Conservation (phyloP, 768 basidiomycete species). For the Kwoniella shandongensis region DNA sequence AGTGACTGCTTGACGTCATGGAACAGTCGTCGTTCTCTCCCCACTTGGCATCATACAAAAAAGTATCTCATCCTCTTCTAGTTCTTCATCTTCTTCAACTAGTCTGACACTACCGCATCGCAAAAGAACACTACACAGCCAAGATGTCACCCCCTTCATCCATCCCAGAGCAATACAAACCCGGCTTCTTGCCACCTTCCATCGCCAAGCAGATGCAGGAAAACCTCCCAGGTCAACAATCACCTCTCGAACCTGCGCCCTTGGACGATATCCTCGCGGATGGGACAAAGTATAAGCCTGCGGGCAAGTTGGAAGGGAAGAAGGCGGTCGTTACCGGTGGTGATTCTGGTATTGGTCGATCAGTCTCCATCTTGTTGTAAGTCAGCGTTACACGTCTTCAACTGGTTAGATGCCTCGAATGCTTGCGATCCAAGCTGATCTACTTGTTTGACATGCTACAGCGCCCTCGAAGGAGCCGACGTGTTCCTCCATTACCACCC, state of each 20-base stretch:
- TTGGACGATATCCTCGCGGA: constrained; percentile 57
- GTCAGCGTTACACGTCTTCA: constrained; percentile 11
- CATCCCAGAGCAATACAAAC: constrained; percentile 50
- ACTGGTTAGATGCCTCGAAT: no score
- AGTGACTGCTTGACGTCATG: no score
- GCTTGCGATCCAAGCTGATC: no score
- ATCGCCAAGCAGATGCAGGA: constrained; percentile 51
- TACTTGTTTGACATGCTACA: constrained; percentile 3
- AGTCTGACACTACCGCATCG: neutral
- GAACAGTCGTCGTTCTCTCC: no score
- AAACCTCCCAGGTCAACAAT: constrained; percentile 44
- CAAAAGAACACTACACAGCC: neutral
- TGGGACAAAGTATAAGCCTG: constrained; percentile 57
- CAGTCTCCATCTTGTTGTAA: constrained; percentile 54
- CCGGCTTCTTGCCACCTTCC: constrained; percentile 44
- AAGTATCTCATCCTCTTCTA: no score
- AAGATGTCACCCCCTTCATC: constrained; percentile 44
- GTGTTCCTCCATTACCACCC: constrained; percentile 37
- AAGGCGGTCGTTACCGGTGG: constrained; percentile 59
- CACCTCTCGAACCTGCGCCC: constrained; percentile 42
- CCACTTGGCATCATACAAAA: no score
- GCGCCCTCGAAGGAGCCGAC: constrained; percentile 49
- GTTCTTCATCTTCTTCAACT: no score
- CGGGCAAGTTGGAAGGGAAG: constrained; percentile 59
- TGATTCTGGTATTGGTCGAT: constrained; percentile 60